Base-by-base conservation (phyloP, 768 basidiomycete genomes). In the Asterophora lycoperdoides region DNA sequence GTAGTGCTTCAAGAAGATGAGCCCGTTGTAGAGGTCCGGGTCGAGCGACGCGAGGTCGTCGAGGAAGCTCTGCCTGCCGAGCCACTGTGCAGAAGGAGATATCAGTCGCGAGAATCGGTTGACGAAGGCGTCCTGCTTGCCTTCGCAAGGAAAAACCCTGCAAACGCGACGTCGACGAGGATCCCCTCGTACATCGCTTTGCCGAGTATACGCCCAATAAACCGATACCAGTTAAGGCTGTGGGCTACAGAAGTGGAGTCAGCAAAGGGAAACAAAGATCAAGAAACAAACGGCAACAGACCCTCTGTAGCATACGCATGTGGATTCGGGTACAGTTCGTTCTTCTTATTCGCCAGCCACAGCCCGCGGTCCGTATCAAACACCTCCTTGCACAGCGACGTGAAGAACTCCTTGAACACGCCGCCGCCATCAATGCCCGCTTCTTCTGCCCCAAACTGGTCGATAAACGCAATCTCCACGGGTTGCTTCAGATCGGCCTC, bases 101-200 rank as follows among this genome's bases (percentile, higher is more conserved):
- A 23, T 23, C 23, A 23, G 43, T 23, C n/a, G 14, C 14, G 41
- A 8, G 5, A 29, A 39, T 32, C 29, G 8, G 37, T 13, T 39
- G 11, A n/a, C n/a, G n/a, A 9, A n/a, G 38, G 34, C 0, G 26
- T 32, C 9, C 58, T 68, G 29, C 23, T 23, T 44, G 86, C 83
- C 77, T 92, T 93, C 6, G 89, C 81, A 46, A 96, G 74, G 76
- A 98, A 98, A 74, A 98, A 99, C 2, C 84, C 81, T 3, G 96
- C 94, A 64, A 98, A 98, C 0, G 87, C 88, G 2, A 97, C 92
- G 55, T 97, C 93, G 13, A 95, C 84, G 6, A 99, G 73, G 39
- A 98, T 96, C 1, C 94, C 93, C 45, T 97, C 91, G 59, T 99
- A 98, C 63, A 99, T 75, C 0, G 95, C 96, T 64, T 98, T 98